A percentile compares a stretch with the other conserved stretches of the same genome.
Evolutionary conservation across 2,329 filamentous ascomycete species (phyloP).

Genomic region (Cladosporium cucumerinum): DNA sequence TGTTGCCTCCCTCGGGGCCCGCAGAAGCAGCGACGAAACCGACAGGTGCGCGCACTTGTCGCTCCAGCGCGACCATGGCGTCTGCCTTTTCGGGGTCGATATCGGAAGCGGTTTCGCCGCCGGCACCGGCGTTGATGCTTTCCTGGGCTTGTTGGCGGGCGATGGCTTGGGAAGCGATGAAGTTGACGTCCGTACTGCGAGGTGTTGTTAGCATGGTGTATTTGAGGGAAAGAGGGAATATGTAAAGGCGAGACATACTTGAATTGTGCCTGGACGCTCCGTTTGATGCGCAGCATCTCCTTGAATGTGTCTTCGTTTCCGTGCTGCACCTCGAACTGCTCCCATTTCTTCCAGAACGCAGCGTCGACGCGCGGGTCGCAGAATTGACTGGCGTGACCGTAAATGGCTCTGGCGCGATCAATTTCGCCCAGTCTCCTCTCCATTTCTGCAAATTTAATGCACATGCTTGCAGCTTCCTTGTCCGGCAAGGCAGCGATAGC

Average conservation of each 20-base stretch:
- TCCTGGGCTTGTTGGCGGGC: conserved; percentile 65
- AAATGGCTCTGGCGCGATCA: conserved; percentile 91
- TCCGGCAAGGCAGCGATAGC: conserved; percentile 93
- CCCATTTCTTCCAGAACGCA: conserved; percentile 95
- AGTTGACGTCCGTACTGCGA: conserved; percentile 83
- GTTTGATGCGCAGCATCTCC: conserved; percentile 97
- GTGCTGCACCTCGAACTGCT: conserved; percentile 93
- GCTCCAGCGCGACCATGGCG: conserved; percentile 85
- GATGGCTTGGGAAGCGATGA: conserved; percentile 93
- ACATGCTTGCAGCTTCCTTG: conserved; percentile 93
- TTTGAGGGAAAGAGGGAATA: not conserved
- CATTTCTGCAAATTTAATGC: conserved; percentile 97
- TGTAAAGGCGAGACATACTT: conserved; percentile 56
- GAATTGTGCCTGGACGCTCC: conserved; percentile 95
- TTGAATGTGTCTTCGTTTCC: conserved; percentile 99
- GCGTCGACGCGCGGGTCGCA: conserved; percentile 90
- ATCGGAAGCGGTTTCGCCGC: conserved; percentile 42
- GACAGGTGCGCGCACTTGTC: conserved; percentile 79
- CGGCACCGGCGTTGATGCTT: conserved; percentile 26
- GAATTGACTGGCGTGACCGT: conserved; percentile 94
- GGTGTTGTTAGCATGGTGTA: conserved; percentile 34
- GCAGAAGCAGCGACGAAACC: conserved; percentile 89
- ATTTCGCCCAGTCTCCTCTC: conserved; percentile 88
- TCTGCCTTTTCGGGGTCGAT: conserved; percentile 58
- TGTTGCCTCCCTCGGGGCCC: conserved; percentile 35